Base-by-base conservation (phyloP, 352 stramenopile genomes). In the Phytopythium litorale region DNA sequence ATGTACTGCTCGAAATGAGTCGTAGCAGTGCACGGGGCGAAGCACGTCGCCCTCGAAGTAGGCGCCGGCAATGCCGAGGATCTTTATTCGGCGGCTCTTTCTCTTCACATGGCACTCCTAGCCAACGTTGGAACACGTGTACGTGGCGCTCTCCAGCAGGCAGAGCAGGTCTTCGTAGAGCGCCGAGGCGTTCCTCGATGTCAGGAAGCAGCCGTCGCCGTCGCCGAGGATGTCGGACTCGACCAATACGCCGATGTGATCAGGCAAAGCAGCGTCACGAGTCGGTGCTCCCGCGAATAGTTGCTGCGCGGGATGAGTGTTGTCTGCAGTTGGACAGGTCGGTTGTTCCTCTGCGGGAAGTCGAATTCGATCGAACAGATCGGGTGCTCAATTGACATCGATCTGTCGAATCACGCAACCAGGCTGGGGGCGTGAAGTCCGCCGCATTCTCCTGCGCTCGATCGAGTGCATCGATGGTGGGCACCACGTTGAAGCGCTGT, bases 91-190 rank as follows among this genome's bases (percentile, higher is more conserved):
- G 9, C 82, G 79, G 49, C 87, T 79, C 66, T 88, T 79, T 64
- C 87, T 94, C 77, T 94, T 96, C 68, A 92, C 85, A 57, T 88
- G 76, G 61, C 84, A 85, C 65, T 96, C 85, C 63, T 94, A 84
- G 1, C 82, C 72, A 23, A 98, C 97, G 75, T 99, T 99, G 8
- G 82, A 92, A 48, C 78, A 87, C 15, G 96, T 85, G 66, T 98
- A 99, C 28, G 98, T 80, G 18, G 78, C 75, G 43, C 93, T 92
- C 25, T 94, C 97, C 0, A 96, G 35, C 23, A 99, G 66, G 58
- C 88, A 98, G 5, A 99, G 65, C 32, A 92, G 67, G 59, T 98
- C 96, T 37, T 96, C 97, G 46, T 90, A 89, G 21, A 96, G 57
- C 18, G 86, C 76, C 12, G 79, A 88, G 28, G 66, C 55, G 40